Conservation (phyloP, 2,329 filamentous ascomycete genomes). For the Botrytis medusae region DNA sequence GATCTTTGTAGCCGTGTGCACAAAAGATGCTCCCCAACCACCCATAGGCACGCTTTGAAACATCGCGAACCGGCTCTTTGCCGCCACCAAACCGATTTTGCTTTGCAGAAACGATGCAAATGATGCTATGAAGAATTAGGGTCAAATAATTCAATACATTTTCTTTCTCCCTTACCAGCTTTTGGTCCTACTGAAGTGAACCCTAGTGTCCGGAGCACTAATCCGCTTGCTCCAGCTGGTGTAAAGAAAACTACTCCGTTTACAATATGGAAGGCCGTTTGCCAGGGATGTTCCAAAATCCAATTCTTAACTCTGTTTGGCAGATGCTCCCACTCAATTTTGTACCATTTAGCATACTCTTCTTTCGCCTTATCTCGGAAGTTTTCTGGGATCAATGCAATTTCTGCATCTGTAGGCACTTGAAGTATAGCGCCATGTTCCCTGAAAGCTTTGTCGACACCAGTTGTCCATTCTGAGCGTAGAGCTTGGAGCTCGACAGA, state of each 20-base stretch:
- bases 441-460: not conserved
- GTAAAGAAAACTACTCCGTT: not conserved
- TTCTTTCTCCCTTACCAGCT: not conserved
- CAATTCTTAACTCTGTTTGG: not conserved
- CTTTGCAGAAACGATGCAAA: not conserved
- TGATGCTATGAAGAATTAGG: not conserved
- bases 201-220: not conserved
- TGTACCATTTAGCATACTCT: not conserved
- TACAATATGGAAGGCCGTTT: not conserved
- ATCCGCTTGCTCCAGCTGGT: not conserved
- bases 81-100: not conserved
- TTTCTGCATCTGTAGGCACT: not conserved
- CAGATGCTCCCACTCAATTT: not conserved
- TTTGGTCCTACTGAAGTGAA: not conserved
- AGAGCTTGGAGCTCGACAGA: not conserved
- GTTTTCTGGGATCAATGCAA: not conserved
- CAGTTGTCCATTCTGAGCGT: not conserved
- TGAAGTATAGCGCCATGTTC: not conserved
- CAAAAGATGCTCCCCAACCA: not conserved
- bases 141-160: not conserved
- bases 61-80: not conserved
- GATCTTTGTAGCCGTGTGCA: not conserved
- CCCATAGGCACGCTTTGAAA: not conserved
- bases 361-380: not conserved
- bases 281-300: not conserved